A percentile compares a stretch with the other conserved stretches of the same genome.
Evolutionary conservation across 129 eudicot genomes (phyloP).

Genomic region (Ambrosia trifida): DNA sequence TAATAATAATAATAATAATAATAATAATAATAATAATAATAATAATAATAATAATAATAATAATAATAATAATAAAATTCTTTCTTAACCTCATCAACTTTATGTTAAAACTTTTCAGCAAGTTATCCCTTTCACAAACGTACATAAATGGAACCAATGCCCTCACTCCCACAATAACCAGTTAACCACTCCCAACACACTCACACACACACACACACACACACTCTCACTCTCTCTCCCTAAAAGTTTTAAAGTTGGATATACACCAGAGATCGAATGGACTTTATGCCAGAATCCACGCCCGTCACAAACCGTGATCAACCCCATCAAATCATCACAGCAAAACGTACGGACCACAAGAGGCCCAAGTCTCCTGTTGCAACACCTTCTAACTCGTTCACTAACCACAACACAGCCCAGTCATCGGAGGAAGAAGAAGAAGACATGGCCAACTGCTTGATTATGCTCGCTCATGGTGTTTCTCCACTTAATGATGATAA

Average conservation of each 20-base stretch:
- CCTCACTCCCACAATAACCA: conserved; percentile 29
- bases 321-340: conserved; percentile 34
- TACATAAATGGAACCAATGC: conserved; percentile 23
- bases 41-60: too few relatives aligned
- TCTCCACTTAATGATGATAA: conserved; percentile 18
- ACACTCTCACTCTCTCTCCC: neutral
- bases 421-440: conserved; percentile 43
- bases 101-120: neutral
- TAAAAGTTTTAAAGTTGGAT: neutral
- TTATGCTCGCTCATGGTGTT: conserved; percentile 36
- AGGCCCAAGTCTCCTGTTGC: conserved; percentile 32
- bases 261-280: conserved; percentile 27
- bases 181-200: conserved; percentile 20
- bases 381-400: conserved; percentile 32
- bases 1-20: too few relatives aligned
- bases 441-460: conserved; percentile 51
- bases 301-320: conserved; percentile 23
- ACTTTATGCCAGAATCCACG: conserved; percentile 41
- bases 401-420: neutral
- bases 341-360: conserved; percentile 55
- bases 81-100: neutral
- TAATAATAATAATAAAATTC: neutral
- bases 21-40: too few relatives aligned
- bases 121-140: conserved; percentile 3
- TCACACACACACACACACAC: neutral